Evolutionary conservation across 129 eudicot genomes (phyloP).

Genomic region (Flaveria linearis): DNA sequence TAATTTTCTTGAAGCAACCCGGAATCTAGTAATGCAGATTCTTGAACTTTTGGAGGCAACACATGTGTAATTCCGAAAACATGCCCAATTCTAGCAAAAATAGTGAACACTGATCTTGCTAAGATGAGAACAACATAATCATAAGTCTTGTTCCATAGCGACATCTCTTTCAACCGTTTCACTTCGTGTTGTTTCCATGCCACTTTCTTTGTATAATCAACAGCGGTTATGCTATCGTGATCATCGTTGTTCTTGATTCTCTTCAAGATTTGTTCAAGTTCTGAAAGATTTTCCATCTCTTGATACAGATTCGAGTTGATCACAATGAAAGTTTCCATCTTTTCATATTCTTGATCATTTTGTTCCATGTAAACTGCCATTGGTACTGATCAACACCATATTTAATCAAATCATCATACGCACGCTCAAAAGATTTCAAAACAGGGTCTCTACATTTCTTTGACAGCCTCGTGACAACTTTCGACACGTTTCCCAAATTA

Average conservation of each 20-base stretch:
- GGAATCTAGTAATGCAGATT: slow-evolving; percentile 37
- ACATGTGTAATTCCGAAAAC: slow-evolving; percentile 60
- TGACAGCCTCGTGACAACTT: slow-evolving; percentile 60
- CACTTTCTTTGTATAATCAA: slow-evolving; percentile 50
- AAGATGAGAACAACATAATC: slow-evolving; percentile 61
- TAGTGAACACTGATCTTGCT: slow-evolving; percentile 64
- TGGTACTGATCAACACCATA: slow-evolving; percentile 55
- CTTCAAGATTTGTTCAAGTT: slow-evolving; percentile 70
- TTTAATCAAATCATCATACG: slow-evolving; percentile 52
- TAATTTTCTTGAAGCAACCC: slow-evolving; percentile 53
- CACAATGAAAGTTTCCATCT: slow-evolving; percentile 63
- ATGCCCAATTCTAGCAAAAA: slow-evolving; percentile 58
- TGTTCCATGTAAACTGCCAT: slow-evolving; percentile 67
- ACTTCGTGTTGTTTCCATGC: slow-evolving; percentile 64
- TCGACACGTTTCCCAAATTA: slow-evolving; percentile 48
- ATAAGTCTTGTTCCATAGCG: slow-evolving; percentile 71
- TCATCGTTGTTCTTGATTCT: slow-evolving; percentile 59
- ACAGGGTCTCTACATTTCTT: slow-evolving; percentile 61
- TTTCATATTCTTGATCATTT: slow-evolving; percentile 67
- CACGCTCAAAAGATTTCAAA: slow-evolving; percentile 56
- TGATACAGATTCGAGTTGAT: slow-evolving; percentile 61
- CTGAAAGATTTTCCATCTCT: slow-evolving; percentile 71
- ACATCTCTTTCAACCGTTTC: slow-evolving; percentile 58
- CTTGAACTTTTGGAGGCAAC: slow-evolving; percentile 42
- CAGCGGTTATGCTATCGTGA: slow-evolving; percentile 41